phyloP scores from a whole-genome alignment of 2,329 filamentous ascomycete species.

The Tolypocladium nubicola region DNA sequence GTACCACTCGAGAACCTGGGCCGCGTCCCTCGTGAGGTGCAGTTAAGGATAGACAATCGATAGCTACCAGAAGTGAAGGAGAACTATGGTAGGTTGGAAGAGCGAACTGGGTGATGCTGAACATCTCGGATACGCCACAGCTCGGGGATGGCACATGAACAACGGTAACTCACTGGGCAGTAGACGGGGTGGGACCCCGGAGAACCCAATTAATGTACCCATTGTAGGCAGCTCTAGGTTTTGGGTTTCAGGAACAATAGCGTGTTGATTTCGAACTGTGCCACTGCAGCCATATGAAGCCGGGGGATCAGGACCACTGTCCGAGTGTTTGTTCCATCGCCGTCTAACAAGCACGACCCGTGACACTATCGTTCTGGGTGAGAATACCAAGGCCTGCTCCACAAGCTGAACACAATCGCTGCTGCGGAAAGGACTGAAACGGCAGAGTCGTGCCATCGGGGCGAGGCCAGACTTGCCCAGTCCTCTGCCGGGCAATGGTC shows the following conservation, averaged over 20 bases:
- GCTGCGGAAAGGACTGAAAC: not conserved
- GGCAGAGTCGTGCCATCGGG: not conserved
- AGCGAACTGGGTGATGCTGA: not conserved
- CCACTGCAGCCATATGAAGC: not conserved
- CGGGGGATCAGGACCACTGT: not conserved
- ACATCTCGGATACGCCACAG: not conserved
- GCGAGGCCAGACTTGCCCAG: not conserved
- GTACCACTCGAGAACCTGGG: not conserved
- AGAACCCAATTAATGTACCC: not conserved
- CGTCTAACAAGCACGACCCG: not conserved
- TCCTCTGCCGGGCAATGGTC: not conserved
- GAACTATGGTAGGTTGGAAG: not conserved
- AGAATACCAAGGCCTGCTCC: not conserved
- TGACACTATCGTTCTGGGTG: not conserved
- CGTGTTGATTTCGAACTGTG: not conserved
- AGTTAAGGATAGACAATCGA: not conserved
- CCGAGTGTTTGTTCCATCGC: not conserved
- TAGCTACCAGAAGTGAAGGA: not conserved
- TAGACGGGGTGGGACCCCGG: not conserved
- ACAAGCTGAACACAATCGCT: not conserved
- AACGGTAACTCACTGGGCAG: not conserved
- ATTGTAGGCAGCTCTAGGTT: not conserved
- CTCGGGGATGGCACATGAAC: not conserved
- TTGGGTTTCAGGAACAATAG: not conserved
- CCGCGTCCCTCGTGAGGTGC: not conserved